These are phyloP conservation scores for Juglanconis juglandina DNA, from an alignment of 2,329 filamentous ascomycete genomes.

Conservation along the genomic window DNA sequence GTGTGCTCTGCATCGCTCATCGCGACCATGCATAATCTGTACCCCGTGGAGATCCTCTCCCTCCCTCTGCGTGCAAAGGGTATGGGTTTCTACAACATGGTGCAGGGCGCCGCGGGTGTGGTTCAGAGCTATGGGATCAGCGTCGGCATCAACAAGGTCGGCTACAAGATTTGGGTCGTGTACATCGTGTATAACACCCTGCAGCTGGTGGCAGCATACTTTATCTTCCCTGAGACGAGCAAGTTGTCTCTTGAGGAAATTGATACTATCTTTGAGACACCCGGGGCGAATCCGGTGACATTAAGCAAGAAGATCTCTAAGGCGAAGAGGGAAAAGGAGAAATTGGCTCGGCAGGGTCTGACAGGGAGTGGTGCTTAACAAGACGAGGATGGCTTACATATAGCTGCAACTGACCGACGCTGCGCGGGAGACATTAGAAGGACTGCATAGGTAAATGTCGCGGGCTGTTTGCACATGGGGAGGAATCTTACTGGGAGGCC, in stretches of 20 bases:
- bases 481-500: too few relatives aligned
- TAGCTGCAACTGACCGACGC: too few relatives aligned
- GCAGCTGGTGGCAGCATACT: constrained; percentile 45
- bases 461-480: too few relatives aligned
- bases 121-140: constrained; percentile 44
- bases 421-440: too few relatives aligned
- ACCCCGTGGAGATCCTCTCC: constrained; percentile 42
- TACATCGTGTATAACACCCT: constrained; percentile 47
- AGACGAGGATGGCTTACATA: too few relatives aligned
- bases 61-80: constrained; percentile 41
- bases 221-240: constrained; percentile 51
- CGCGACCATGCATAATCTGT: constrained; percentile 47
- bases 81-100: constrained; percentile 42
- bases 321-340: constrained; percentile 19
- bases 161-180: constrained; percentile 49
- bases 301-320: constrained; percentile 20
- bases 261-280: constrained; percentile 50
- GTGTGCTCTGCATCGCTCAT: constrained; percentile 42
- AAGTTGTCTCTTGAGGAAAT: constrained; percentile 52
- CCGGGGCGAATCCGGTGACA: constrained; percentile 19
- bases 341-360: not conserved
- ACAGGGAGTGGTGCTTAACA: not conserved
- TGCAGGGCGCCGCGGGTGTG: constrained; percentile 41
- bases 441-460: too few relatives aligned
- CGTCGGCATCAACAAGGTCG: constrained; percentile 42